Percentiles rank a stretch among this genome's conserved stretches.
These are phyloP conservation scores for Pseudocercospora musae DNA, from an alignment of 2,329 filamentous ascomycete species.

Conservation along the genomic window DNA sequence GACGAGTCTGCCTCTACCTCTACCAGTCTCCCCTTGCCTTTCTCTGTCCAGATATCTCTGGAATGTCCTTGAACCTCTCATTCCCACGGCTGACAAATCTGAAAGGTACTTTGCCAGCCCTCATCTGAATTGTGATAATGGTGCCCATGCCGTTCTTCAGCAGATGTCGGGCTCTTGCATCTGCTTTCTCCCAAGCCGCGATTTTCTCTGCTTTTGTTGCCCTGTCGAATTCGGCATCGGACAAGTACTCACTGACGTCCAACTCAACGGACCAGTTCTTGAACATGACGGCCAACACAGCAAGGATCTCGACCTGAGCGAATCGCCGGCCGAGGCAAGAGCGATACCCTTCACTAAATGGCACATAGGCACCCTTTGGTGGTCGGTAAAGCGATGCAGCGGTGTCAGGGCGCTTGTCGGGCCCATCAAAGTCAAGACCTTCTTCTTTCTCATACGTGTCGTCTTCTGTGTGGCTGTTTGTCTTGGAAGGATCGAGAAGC, in stretches of 20 bases:
- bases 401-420: constrained; percentile 56
- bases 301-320: constrained; percentile 56
- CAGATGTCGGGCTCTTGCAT: constrained; percentile 51
- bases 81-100: constrained; percentile 65
- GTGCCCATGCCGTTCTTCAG: constrained; percentile 55
- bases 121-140: constrained; percentile 71
- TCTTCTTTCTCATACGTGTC: constrained; percentile 38
- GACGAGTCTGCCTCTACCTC: neutral
- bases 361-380: constrained; percentile 51
- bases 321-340: constrained; percentile 56
- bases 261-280: constrained; percentile 65
- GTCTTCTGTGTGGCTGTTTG: constrained; percentile 29
- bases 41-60: neutral
- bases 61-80: constrained; percentile 57
- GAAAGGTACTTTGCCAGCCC: constrained; percentile 61
- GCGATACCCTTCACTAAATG: constrained; percentile 55
- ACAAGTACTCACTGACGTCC: constrained; percentile 53
- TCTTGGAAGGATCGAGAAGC: constrained; percentile 47
- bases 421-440: constrained; percentile 50
- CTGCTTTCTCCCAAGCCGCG: constrained; percentile 60
- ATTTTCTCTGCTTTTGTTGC: constrained; percentile 49
- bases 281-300: constrained; percentile 52
- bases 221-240: constrained; percentile 41
- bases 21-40: neutral
- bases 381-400: constrained; percentile 60